phyloP scores from a whole-genome alignment of 2,329 filamentous ascomycete species.

The Trichoderma brevicompactum region DNA sequence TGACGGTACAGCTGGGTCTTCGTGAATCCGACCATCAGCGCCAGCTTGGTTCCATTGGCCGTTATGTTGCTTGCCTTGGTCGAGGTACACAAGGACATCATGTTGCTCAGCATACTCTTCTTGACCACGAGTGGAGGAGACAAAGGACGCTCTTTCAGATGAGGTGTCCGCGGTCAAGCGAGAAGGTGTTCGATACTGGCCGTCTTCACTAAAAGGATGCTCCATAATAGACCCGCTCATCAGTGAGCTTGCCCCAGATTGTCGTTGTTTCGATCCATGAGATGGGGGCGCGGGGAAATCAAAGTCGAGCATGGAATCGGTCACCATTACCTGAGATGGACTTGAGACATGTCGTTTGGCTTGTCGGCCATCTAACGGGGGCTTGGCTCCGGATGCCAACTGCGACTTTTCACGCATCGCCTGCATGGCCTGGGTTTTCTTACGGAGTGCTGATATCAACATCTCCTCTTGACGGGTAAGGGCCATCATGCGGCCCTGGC shows the following conservation, averaged over 20 bases:
- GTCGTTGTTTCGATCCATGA: conserved; percentile 9
- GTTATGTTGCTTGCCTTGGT: conserved; percentile 35
- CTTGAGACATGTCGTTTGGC: conserved; percentile 37
- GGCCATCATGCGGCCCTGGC: conserved; percentile 56
- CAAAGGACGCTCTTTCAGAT: conserved; percentile 22
- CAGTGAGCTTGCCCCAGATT: conserved; percentile 34
- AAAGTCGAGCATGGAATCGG: conserved; percentile 40
- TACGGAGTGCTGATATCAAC: conserved; percentile 59
- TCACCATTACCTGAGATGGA: conserved; percentile 40
- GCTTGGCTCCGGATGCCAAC: conserved; percentile 5
- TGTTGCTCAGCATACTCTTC: conserved; percentile 30
- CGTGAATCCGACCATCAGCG: neutral
- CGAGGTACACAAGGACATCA: conserved; percentile 37
- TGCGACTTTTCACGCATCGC: conserved; percentile 53
- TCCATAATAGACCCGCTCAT: conserved; percentile 25
- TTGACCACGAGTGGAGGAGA: conserved; percentile 32
- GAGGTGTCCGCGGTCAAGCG: conserved; percentile 13
- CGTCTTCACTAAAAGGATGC: conserved; percentile 15
- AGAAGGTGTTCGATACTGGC: conserved; percentile 6
- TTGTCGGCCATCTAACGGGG: neutral
- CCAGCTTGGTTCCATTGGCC: conserved; percentile 10
- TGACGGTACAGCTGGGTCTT: conserved; percentile 24
- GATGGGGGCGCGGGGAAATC: conserved; percentile 44
- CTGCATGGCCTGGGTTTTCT: conserved; percentile 61
- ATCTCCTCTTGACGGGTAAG: conserved; percentile 63